phyloP scores from a whole-genome alignment of 495 filamentous ascomycete species.

The Lentithecium fluviatile region DNA sequence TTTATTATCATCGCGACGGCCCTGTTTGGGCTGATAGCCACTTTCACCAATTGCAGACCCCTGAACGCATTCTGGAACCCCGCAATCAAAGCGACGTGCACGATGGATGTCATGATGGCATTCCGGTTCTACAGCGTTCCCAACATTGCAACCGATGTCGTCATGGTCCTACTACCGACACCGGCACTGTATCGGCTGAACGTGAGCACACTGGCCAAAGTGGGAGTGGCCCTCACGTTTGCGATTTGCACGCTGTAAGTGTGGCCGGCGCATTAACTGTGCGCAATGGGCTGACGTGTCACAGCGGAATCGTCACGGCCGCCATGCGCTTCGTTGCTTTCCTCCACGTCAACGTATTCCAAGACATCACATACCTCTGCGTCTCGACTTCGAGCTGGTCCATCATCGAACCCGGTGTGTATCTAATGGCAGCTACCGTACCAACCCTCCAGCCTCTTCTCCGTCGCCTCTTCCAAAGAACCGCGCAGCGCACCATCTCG shows the following conservation, averaged over 20 bases:
- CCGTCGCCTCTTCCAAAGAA: background rate
- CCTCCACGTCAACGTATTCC: conserved; percentile 3
- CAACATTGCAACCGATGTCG: conserved; percentile 20
- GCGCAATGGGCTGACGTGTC: background rate
- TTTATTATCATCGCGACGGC: conserved; percentile 11
- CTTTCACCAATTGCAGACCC: conserved; percentile 22
- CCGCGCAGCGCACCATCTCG: background rate
- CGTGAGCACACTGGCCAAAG: conserved; percentile 9
- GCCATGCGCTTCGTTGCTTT: conserved; percentile 23
- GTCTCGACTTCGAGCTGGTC: conserved; percentile 13
- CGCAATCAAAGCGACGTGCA: conserved; percentile 4
- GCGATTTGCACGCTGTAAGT: conserved; percentile 6
- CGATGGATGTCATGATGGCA: conserved; percentile 12
- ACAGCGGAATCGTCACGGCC: conserved; percentile 21
- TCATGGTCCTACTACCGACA: conserved; percentile 14
- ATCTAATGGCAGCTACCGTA: conserved; percentile 24
- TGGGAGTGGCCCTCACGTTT: conserved; percentile 20
- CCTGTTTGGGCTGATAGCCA: conserved; percentile 12
- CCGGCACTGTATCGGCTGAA: conserved; percentile 14
- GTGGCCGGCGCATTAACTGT: background rate
- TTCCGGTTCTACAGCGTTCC: conserved; percentile 30
- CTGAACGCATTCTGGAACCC: conserved; percentile 13
- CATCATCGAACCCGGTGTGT: conserved; percentile 19
- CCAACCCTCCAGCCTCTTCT: conserved; percentile 20
- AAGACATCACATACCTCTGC: conserved; percentile 15